Conservation (phyloP, 169 alveolate species). For the Cystoisospora suis region DNA sequence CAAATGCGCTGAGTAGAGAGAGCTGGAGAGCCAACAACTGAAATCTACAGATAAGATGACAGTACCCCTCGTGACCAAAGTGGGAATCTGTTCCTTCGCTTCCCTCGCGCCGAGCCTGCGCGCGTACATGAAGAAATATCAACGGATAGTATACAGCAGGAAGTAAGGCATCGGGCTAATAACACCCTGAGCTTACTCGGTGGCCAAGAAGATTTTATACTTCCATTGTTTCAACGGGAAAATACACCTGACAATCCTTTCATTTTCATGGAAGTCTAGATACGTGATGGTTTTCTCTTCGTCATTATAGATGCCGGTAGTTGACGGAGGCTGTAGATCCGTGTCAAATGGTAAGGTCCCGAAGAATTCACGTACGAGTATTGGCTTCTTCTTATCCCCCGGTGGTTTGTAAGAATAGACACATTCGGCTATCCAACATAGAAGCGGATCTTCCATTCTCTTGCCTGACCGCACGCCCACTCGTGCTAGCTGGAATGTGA, state of each 20-base stretch:
- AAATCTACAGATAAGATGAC: no score
- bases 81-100: no score
- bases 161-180: no score
- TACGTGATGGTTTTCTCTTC: slow-evolving; percentile 3
- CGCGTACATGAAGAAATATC: no score
- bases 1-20: no score
- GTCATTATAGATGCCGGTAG: neutral
- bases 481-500: neutral
- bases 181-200: no score
- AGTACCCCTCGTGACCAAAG: no score
- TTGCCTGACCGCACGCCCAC: neutral
- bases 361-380: neutral
- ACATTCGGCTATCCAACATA: slow-evolving; percentile 2
- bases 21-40: no score
- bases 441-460: neutral
- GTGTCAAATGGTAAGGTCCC: slow-evolving; percentile 4
- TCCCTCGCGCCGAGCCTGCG: no score
- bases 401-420: neutral
- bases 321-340: slow-evolving; percentile 5
- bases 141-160: no score
- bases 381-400: neutral
- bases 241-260: neutral
- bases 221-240: neutral
- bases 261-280: neutral
- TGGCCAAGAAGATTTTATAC: neutral